Percentiles rank a stretch among this genome's conserved stretches.
phyloP scores from a whole-genome alignment of 371 early-diverging fungal species.

The Mortierella sp. region DNA sequence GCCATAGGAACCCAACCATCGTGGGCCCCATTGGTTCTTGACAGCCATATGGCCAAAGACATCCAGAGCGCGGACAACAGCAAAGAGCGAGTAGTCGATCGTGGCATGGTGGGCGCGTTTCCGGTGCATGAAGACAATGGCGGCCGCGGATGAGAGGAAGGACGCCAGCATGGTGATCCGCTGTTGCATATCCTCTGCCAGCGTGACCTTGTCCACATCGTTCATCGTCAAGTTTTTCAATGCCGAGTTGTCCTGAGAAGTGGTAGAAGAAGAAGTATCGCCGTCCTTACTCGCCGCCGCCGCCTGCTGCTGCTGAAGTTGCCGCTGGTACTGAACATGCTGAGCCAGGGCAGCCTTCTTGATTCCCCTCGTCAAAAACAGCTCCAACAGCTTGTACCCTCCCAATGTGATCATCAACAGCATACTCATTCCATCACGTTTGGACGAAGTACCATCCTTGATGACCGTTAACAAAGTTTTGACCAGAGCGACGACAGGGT shows the following conservation, averaged over 20 bases:
- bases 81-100: slow-evolving; percentile 72
- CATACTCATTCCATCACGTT: slow-evolving; percentile 54
- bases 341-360: slow-evolving; percentile 45
- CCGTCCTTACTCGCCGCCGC: neutral
- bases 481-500: slow-evolving; percentile 27
- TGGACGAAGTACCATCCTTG: slow-evolving; percentile 38
- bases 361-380: slow-evolving; percentile 42
- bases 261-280: neutral
- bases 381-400: slow-evolving; percentile 44
- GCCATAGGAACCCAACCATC: slow-evolving; percentile 66
- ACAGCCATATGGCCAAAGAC: slow-evolving; percentile 64
- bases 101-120: slow-evolving; percentile 58
- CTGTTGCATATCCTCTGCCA: slow-evolving; percentile 39
- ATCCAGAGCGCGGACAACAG: slow-evolving; percentile 71
- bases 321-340: slow-evolving; percentile 30
- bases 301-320: slow-evolving; percentile 17
- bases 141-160: slow-evolving; percentile 48
- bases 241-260: neutral
- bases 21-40: slow-evolving; percentile 62
- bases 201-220: slow-evolving; percentile 31
- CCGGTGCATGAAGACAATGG: slow-evolving; percentile 52
- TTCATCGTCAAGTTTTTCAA: slow-evolving; percentile 20
- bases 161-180: slow-evolving; percentile 53
- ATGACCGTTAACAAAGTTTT: slow-evolving; percentile 20
- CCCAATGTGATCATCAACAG: slow-evolving; percentile 50